Conservation (phyloP, 1,139 yeast genomes). For the Debaryomyces fabryi region DNA sequence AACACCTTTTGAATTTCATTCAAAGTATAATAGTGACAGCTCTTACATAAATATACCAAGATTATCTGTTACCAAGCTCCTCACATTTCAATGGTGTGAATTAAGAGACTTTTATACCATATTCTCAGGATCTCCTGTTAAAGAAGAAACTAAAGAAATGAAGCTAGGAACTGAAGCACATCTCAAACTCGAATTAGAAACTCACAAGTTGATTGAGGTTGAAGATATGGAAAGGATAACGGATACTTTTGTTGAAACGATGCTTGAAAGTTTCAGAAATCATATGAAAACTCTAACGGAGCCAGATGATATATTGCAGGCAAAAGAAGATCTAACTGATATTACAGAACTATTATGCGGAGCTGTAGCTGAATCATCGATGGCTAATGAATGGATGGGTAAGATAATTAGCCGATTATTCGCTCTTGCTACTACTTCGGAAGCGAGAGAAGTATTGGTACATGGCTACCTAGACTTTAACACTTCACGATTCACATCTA, state of each 20-base stretch:
- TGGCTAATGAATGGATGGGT: constrained; percentile 39
- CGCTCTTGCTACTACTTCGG: constrained; percentile 45
- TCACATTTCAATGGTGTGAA: constrained; percentile 58
- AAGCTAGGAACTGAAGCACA: constrained; percentile 45
- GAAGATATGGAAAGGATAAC: constrained; percentile 6
- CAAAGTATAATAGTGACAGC: constrained; percentile 25
- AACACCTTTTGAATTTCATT: constrained; percentile 31
- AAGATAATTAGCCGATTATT: constrained; percentile 36
- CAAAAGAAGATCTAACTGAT: constrained; percentile 2
- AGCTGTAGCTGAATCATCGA: constrained; percentile 18
- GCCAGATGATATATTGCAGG: constrained; percentile 1
- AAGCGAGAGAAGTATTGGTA: constrained; percentile 62
- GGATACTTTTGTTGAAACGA: constrained; percentile 12
- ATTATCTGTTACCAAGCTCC: constrained; percentile 49
- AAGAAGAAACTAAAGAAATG: constrained; percentile 35
- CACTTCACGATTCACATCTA: constrained; percentile 24
- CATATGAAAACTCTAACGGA: constrained; percentile 7
- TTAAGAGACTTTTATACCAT: constrained; percentile 46
- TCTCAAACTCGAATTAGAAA: constrained; percentile 38
- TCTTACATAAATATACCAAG: constrained; percentile 36
- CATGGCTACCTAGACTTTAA: constrained; percentile 51
- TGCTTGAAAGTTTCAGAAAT: not conserved
- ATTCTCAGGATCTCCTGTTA: constrained; percentile 36
- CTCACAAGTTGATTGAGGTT: constrained; percentile 36
- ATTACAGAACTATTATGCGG: constrained; percentile 13